These are phyloP conservation scores for Pichia pseudocactophila DNA, from an alignment of 805 yeast genomes.

Conservation along the genomic window DNA sequence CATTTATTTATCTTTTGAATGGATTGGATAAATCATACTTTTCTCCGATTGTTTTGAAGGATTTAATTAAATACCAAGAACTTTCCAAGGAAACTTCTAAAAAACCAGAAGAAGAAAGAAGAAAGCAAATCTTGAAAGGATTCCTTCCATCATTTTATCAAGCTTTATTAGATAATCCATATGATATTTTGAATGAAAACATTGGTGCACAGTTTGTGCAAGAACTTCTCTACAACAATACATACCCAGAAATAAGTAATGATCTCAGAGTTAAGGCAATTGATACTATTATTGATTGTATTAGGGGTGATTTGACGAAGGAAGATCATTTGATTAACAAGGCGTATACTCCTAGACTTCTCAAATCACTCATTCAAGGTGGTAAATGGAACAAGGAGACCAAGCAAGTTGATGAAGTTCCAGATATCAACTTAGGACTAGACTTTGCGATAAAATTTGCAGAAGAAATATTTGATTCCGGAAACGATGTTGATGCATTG, in stretches of 20 bases:
- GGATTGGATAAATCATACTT: constrained; percentile 80
- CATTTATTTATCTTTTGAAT: constrained; percentile 68
- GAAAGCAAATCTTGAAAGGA: constrained; percentile 53
- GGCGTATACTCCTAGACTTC: constrained; percentile 65
- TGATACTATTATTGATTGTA: constrained; percentile 45
- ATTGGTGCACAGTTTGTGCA: constrained; percentile 77
- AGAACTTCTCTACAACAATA: constrained; percentile 55
- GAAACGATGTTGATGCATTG: constrained; percentile 43
- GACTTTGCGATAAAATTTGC: constrained; percentile 47
- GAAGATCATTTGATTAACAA: constrained; percentile 61
- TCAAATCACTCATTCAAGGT: constrained; percentile 73
- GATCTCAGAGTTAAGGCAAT: constrained; percentile 38
- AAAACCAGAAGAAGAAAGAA: constrained; percentile 73
- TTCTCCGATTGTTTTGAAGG: constrained; percentile 56
- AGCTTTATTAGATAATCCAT: constrained; percentile 41
- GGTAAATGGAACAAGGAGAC: constrained; percentile 72
- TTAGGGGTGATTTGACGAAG: constrained; percentile 58
- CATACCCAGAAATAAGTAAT: constrained; percentile 25
- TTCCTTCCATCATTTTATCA: constrained; percentile 61
- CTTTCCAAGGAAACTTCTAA: constrained; percentile 66
- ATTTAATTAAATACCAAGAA: constrained; percentile 50
- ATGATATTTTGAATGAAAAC: constrained; percentile 51
- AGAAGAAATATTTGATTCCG: constrained; percentile 37
- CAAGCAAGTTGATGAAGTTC: constrained; percentile 38
- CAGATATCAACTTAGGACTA: constrained; percentile 41